These are phyloP conservation scores for Pistacia integerrima DNA, from an alignment of 345 rosid species.

Conservation along the genomic window DNA sequence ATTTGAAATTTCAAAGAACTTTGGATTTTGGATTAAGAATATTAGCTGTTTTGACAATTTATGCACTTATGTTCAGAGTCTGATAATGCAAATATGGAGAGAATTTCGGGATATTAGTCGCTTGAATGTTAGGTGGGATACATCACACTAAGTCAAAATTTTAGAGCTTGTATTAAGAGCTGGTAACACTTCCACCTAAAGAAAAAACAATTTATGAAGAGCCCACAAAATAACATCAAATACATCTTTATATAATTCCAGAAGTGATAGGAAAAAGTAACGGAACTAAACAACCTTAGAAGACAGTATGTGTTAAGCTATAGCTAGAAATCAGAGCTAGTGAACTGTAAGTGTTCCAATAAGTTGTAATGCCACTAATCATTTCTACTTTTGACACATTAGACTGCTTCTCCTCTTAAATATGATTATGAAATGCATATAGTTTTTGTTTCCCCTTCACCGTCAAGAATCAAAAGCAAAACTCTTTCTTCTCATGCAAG, in stretches of 20 bases:
- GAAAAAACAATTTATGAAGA: neutral
- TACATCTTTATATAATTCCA: neutral
- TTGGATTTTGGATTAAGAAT: too few relatives aligned
- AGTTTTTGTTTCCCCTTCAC: neutral
- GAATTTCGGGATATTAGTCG: too few relatives aligned
- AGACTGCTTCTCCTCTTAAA: conserved; percentile 6
- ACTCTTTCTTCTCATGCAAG: conserved; percentile 20
- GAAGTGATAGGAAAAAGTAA: neutral
- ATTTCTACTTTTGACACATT: conserved; percentile 12
- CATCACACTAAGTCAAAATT: neutral
- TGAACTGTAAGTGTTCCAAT: conserved; percentile 1
- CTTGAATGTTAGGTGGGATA: neutral
- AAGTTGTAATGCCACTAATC: conserved; percentile 5
- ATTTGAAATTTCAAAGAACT: too few relatives aligned
- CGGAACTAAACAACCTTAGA: neutral
- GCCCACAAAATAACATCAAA: neutral
- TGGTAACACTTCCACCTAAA: neutral
- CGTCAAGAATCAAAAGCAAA: neutral
- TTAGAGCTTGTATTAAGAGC: neutral
- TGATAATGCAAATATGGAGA: too few relatives aligned
- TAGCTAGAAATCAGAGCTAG: conserved; percentile 12
- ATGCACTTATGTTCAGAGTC: too few relatives aligned
- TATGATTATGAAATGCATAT: neutral
- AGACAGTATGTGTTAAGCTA: neutral
- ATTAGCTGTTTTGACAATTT: too few relatives aligned